A percentile compares a stretch with the other conserved stretches of the same genome.
phyloP scores from a whole-genome alignment of 306 rosid genomes.

The Quercus variabilis region DNA sequence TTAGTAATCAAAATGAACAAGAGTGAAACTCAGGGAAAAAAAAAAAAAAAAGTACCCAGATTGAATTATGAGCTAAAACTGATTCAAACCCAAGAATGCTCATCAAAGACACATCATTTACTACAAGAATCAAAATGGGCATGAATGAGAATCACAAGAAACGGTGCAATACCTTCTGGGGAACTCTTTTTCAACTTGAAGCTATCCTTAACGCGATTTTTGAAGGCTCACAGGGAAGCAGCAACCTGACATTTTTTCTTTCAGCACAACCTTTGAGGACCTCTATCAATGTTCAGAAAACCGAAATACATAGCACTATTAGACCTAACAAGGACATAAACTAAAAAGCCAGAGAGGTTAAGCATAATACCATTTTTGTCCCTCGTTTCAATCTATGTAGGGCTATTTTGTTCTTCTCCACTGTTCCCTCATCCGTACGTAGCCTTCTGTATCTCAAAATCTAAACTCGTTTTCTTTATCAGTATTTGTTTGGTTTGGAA shows the following conservation, averaged over 20 bases:
- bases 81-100: background rate
- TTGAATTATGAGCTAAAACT: background rate
- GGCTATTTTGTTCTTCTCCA: background rate
- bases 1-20: background rate
- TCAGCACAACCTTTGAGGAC: background rate
- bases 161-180: slow-evolving; percentile 24
- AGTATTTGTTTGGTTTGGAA: background rate
- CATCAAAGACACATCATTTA: background rate
- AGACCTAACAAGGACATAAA: background rate
- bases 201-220: slow-evolving; percentile 13
- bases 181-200: slow-evolving; percentile 10
- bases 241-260: slow-evolving; percentile 32
- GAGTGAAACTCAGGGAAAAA: background rate
- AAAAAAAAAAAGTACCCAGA: background rate
- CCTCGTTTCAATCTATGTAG: background rate
- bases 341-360: background rate
- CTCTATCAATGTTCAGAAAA: background rate
- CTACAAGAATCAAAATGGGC: background rate
- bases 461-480: background rate
- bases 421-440: background rate
- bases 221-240: slow-evolving; percentile 35
- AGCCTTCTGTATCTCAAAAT: background rate
- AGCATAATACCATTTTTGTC: background rate
- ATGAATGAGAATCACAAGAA: slow-evolving; percentile 9
- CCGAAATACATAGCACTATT: background rate